Base-by-base conservation (phyloP, 441 rosid species). In the Bocquillonia castaneifolia region DNA sequence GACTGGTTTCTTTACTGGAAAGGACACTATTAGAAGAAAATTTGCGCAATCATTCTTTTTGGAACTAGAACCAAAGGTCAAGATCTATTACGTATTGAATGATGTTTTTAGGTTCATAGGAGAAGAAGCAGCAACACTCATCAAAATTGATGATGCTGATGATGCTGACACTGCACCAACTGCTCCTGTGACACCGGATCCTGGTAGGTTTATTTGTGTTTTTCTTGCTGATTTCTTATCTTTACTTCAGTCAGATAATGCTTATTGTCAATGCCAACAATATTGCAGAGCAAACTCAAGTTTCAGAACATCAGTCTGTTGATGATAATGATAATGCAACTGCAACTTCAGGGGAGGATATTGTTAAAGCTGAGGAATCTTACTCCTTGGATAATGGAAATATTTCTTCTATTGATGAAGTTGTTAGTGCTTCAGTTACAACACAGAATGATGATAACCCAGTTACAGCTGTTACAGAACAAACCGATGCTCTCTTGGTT, bases 11-110 rank as follows among this genome's bases (percentile, higher is more conserved):
- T 80, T 93, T 65, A 88, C 92, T 28, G 95, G 88, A 51, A 87
- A 80, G 57, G 94, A 94, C 63, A 72, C 76, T 63, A 81, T 80
- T 40, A 82, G 79, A 78, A 86, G 81, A 80, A 92, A 88, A 74
- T 94, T 92, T 72, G 67, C 94, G 5, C 98, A 94, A 74, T 69
- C 84, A 5, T 94, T 92, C 85, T 90, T 94, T 78, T 77, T 94
- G 56, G 94, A 94, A 61, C 97, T 89, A 42, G 93, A 92, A 74
- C 90, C 88, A 65, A 32, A 39, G 3, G 51, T 31, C 15, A 81
- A 78, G 25, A 85, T 88, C 9, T 92, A 87, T 81, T 90, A 72
- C 77, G 99, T 94, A 70, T 76, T 92, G 45, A 92, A 94, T 76
- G 98, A 94, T 64, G 76, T 94, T 64, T 81, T 92, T 69, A 84